Evolutionary conservation across 2,329 filamentous ascomycete species (phyloP).

Genomic region (Talaromyces sp.): DNA sequence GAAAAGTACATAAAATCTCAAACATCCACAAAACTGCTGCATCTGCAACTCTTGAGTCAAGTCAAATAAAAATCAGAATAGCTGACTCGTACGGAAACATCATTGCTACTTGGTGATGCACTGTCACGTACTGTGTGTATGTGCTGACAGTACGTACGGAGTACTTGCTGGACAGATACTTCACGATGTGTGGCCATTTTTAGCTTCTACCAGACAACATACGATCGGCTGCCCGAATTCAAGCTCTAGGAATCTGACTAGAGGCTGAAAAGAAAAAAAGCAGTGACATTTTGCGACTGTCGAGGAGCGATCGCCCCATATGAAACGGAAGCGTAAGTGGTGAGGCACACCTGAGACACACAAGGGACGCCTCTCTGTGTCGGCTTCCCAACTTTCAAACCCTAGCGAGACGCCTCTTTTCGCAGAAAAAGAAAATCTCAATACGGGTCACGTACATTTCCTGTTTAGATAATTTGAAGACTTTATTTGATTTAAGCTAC

Average conservation of each 20-base stretch:
- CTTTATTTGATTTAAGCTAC: neutral
- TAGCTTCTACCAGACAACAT: neutral
- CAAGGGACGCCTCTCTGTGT: conserved; percentile 9
- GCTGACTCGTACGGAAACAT: neutral
- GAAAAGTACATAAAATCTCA: neutral
- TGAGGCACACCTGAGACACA: conserved; percentile 14
- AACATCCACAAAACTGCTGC: neutral
- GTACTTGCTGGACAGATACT: neutral
- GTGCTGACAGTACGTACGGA: neutral
- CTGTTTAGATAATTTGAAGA: neutral
- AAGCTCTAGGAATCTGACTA: neutral
- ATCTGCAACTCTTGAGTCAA: neutral
- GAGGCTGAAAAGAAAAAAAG: neutral
- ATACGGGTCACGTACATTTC: neutral
- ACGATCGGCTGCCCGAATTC: neutral
- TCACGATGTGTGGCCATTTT: neutral
- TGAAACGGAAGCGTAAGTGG: conserved; percentile 1
- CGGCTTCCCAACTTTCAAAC: conserved; percentile 2
- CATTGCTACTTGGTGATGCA: neutral
- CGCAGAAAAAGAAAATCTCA: no score
- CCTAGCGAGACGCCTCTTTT: conserved; percentile 4
- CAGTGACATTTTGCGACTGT: neutral
- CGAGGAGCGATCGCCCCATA: neutral
- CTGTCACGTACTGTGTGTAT: neutral
- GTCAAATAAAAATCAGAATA: neutral